phyloP scores from a whole-genome alignment of 164 flowering plant species.

The Berberis vulgaris region DNA sequence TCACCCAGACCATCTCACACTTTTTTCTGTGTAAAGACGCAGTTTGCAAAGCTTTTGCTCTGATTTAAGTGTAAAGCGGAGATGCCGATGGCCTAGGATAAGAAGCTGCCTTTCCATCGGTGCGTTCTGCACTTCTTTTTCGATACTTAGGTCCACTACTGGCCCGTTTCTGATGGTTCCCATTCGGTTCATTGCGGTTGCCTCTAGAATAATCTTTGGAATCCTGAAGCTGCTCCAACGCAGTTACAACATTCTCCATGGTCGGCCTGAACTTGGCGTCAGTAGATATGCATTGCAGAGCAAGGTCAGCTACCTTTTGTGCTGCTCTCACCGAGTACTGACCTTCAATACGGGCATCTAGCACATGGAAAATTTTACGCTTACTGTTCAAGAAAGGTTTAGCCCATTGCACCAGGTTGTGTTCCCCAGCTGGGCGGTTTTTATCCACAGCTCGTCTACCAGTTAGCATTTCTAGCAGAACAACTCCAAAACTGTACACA shows the following conservation, averaged over 20 bases:
- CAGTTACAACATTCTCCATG: constrained; percentile 51
- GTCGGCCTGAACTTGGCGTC: constrained; percentile 61
- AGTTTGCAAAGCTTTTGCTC: not conserved
- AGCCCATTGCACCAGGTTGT: constrained; percentile 74
- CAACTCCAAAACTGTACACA: constrained; percentile 84
- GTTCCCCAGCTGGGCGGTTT: constrained; percentile 68
- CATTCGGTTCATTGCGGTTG: constrained; percentile 7
- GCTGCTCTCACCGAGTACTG: constrained; percentile 44
- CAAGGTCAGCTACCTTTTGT: constrained; percentile 40
- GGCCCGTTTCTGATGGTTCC: constrained; percentile 7
- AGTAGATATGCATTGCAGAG: constrained; percentile 49
- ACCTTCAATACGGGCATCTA: constrained; percentile 60
- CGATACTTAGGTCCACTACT: constrained; percentile 13
- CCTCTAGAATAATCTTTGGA: constrained; percentile 12
- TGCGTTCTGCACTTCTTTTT: constrained; percentile 14
- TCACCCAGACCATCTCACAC: not conserved
- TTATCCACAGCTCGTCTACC: constrained; percentile 64
- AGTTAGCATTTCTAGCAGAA: constrained; percentile 64
- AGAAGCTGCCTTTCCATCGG: constrained; percentile 15
- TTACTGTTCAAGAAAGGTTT: constrained; percentile 58
- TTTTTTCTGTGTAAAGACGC: not conserved
- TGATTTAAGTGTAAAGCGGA: constrained; percentile 15
- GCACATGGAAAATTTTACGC: constrained; percentile 42
- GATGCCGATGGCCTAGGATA: constrained; percentile 41
- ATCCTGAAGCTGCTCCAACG: constrained; percentile 53